phyloP scores from a whole-genome alignment of 1,284 basidiomycete species.

The Hemileia vastatrix region DNA sequence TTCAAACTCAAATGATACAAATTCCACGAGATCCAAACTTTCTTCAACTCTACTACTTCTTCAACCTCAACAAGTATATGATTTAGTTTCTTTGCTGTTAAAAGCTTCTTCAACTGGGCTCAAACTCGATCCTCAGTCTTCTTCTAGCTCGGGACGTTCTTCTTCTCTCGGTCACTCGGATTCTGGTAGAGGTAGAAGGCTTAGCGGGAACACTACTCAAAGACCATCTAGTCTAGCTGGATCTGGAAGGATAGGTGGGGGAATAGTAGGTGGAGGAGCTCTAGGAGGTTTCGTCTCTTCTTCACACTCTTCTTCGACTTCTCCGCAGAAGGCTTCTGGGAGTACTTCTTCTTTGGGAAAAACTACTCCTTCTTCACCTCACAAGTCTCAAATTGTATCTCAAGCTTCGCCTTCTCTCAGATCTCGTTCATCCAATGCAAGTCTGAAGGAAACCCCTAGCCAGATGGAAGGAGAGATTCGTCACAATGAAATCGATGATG shows the following conservation, averaged over 20 bases:
- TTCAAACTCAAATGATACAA: background rate
- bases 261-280: background rate
- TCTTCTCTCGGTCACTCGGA: background rate
- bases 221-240: background rate
- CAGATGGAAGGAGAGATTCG: background rate
- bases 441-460: background rate
- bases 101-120: too few relatives aligned
- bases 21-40: background rate
- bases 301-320: background rate
- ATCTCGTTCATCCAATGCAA: background rate
- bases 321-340: background rate
- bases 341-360: background rate
- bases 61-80: too few relatives aligned
- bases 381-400: background rate
- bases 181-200: background rate
- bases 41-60: too few relatives aligned
- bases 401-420: background rate
- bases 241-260: background rate
- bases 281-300: background rate
- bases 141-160: too few relatives aligned
- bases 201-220: background rate
- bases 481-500: background rate
- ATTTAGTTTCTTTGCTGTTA: too few relatives aligned
- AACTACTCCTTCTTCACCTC: background rate
- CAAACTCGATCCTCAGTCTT: too few relatives aligned